These are phyloP conservation scores for Schizothecium vesticola DNA, from an alignment of 495 filamentous ascomycete genomes.

Conservation along the genomic window DNA sequence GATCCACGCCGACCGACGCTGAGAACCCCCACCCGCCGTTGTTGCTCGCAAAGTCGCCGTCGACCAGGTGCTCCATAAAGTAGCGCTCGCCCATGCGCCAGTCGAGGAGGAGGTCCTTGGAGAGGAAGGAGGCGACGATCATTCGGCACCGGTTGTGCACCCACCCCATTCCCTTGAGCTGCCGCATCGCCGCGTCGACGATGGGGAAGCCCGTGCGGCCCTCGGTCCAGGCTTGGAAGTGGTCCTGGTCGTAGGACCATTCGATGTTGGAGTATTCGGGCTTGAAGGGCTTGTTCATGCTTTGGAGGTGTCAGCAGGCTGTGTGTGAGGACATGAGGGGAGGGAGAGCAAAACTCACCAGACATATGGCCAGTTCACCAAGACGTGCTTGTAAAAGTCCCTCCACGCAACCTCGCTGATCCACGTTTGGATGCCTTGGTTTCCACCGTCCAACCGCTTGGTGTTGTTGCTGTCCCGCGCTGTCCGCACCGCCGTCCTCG, in stretches of 20 bases:
- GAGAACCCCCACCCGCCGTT: slow-evolving; percentile 91
- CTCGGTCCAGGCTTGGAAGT: slow-evolving; percentile 69
- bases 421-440: slow-evolving; percentile 65
- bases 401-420: slow-evolving; percentile 88
- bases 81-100: slow-evolving; percentile 86
- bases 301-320: slow-evolving; percentile 21
- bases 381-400: slow-evolving; percentile 88
- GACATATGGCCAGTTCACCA: slow-evolving; percentile 82
- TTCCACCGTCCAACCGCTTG: slow-evolving; percentile 63
- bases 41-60: slow-evolving; percentile 90
- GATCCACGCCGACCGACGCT: slow-evolving; percentile 76
- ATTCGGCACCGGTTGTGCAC: slow-evolving; percentile 92
- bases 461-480: slow-evolving; percentile 65
- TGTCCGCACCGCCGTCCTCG: slow-evolving; percentile 63
- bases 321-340: not conserved
- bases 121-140: slow-evolving; percentile 80
- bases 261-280: slow-evolving; percentile 74
- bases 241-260: slow-evolving; percentile 68
- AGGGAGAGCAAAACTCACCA: slow-evolving; percentile 48
- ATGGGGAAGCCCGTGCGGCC: slow-evolving; percentile 82
- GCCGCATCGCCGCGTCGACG: slow-evolving; percentile 90
- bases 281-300: slow-evolving; percentile 94
- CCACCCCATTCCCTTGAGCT: slow-evolving; percentile 63
- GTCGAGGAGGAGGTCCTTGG: slow-evolving; percentile 82
- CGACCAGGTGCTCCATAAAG: slow-evolving; percentile 85